Conservation (phyloP, 2,329 filamentous ascomycete species). For the Penicillium glabrum region DNA sequence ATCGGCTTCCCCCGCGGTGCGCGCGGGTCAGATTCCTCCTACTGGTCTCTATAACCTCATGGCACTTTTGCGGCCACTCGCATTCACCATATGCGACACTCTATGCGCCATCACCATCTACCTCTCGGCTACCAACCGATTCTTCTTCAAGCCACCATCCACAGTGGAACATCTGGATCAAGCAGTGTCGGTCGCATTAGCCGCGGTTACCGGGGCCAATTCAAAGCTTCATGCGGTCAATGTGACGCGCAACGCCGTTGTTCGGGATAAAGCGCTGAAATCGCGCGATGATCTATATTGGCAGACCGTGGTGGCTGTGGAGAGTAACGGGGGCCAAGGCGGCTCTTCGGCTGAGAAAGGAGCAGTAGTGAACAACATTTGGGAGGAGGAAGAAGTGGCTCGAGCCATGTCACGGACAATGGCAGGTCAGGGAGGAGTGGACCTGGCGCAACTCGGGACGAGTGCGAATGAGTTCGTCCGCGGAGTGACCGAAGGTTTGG, state of each 20-base stretch:
- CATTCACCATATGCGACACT: conserved; percentile 65
- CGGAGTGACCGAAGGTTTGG: conserved; percentile 41
- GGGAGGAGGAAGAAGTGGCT: conserved; percentile 67
- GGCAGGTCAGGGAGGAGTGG: conserved; percentile 60
- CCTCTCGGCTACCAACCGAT: conserved; percentile 75
- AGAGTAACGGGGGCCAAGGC: conserved; percentile 60
- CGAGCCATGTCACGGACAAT: conserved; percentile 72
- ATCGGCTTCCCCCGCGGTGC: conserved; percentile 60
- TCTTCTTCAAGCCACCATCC: conserved; percentile 64
- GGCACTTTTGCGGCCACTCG: conserved; percentile 61
- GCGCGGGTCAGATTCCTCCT: conserved; percentile 62
- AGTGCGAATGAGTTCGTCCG: conserved; percentile 47
- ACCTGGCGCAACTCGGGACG: conserved; percentile 43
- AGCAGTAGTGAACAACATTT: conserved; percentile 50
- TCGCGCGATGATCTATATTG: conserved; percentile 71
- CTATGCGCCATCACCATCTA: conserved; percentile 67
- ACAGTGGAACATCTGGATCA: conserved; percentile 67
- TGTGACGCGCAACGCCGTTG: conserved; percentile 76
- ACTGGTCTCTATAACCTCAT: conserved; percentile 41
- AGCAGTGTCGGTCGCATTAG: conserved; percentile 46
- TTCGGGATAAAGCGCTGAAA: conserved; percentile 71
- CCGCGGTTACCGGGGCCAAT: conserved; percentile 59
- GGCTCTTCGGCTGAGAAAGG: conserved; percentile 62
- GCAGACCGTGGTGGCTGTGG: conserved; percentile 56
- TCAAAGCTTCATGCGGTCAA: conserved; percentile 70